Base-by-base conservation (phyloP, 768 basidiomycete species). In the Amanita thiersii region DNA sequence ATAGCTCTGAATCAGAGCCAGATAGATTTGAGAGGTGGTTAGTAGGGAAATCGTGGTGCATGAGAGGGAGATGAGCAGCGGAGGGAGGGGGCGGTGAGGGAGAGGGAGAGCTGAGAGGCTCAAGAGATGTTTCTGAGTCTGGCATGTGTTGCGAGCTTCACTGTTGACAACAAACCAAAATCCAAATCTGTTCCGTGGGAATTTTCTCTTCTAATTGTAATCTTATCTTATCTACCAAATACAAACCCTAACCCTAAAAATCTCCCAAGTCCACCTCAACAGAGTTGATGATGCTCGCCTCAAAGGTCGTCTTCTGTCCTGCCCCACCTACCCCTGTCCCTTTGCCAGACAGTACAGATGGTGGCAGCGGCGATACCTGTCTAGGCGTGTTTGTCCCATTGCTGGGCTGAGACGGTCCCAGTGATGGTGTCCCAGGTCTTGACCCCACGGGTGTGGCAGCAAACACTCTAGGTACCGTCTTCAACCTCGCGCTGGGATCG, bases 1-100 rank as follows among this genome's bases (percentile, higher is more conserved):
- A 86, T 45, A 88, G 75, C 63, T 87, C 86, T 4, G 85, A 86
- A 58, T 76, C 83, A 24, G 59, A 69, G 63, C 79, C 76, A 47
- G 81, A 65, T 28, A 62, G 68, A 42, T 62, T 62, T 45, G 52
- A 61, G 43, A 49, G 51, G 20, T 51, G 47, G 23, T 43, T 47
- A 6, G 50, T 29, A 36, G 49, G 29, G 7, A 11, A 5, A 9
- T 30, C 9, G 3, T 20, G 4, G 28, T 12, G 29, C 30, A 38
- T 45, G 15, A 15, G 14, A 4, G 11, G 18, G n/a, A 29, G 25
- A 1, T 18, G 19, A 14, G 46, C 39, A 44, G 49, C 53, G 49
- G 58, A 60, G 18, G 47, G 63, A 39, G 51, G 61, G 6, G 65
- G 57, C 8, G 62, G 67, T 0, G 83, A 76, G 0, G 80, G 81